A percentile compares a stretch with the other conserved stretches of the same genome.
Evolutionary conservation across 2,329 filamentous ascomycete species (phyloP).

Genomic region (Bipolaris cookei): DNA sequence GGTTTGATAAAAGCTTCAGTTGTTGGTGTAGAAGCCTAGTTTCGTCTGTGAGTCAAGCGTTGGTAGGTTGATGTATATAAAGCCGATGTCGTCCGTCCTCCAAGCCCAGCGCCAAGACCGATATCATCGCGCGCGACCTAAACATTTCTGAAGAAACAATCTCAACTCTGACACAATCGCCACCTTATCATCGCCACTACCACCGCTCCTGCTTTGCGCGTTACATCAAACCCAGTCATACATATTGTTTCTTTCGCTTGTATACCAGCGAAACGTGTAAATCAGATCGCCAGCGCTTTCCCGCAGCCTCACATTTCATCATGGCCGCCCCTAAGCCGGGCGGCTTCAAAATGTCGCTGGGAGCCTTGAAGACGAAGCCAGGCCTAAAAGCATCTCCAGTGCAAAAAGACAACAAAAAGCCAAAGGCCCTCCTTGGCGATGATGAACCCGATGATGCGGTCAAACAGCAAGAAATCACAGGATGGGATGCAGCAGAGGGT

Average conservation of each 20-base stretch:
- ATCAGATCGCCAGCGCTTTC: slow-evolving; percentile 4
- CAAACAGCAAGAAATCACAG: slow-evolving; percentile 55
- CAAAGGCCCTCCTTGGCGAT: slow-evolving; percentile 38
- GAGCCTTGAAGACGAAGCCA: slow-evolving; percentile 36
- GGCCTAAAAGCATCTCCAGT: slow-evolving; percentile 29
- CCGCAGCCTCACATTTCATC: slow-evolving; percentile 26
- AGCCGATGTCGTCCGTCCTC: not conserved
- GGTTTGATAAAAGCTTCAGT: not conserved
- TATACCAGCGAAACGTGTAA: not conserved
- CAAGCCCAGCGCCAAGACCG: slow-evolving; percentile 24
- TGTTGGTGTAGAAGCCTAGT: not conserved
- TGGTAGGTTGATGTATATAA: not conserved
- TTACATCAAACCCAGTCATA: not conserved
- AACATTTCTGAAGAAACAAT: slow-evolving; percentile 17
- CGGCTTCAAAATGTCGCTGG: slow-evolving; percentile 48
- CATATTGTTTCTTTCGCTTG: not conserved
- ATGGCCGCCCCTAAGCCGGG: slow-evolving; percentile 42
- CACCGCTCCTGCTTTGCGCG: not conserved
- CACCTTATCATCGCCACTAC: not conserved
- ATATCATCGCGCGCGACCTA: slow-evolving; percentile 32
- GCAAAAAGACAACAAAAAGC: slow-evolving; percentile 34
- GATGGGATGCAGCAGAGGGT: slow-evolving; percentile 60
- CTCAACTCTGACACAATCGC: slow-evolving; percentile 1
- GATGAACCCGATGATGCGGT: slow-evolving; percentile 40
- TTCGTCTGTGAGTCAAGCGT: too few relatives aligned